A percentile compares a stretch with the other conserved stretches of the same genome.
Conservation (phyloP, 2,329 filamentous ascomycete species). For the Cordyceps fumosorosea region DNA sequence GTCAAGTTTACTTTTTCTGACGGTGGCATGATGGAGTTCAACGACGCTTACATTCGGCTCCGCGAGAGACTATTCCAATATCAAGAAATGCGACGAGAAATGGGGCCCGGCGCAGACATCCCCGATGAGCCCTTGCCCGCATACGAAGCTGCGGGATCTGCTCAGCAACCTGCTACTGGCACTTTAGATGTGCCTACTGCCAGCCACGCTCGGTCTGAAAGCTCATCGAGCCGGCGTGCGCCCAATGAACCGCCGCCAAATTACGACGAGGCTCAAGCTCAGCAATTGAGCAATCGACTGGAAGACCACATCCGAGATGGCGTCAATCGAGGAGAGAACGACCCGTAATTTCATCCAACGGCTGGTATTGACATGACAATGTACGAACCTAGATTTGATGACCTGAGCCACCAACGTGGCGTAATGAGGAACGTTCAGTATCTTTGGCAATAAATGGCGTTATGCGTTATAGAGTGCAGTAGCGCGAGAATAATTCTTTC, state of each 20-base stretch:
- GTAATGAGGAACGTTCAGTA: neutral
- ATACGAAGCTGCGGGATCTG: constrained; percentile 58
- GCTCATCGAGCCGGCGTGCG: constrained; percentile 33
- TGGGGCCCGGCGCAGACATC: constrained; percentile 56
- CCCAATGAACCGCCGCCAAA: constrained; percentile 77
- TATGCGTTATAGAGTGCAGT: neutral
- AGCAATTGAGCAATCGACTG: constrained; percentile 50
- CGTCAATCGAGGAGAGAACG: constrained; percentile 50
- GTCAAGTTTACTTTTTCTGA: constrained; percentile 88
- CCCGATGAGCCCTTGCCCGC: constrained; percentile 83
- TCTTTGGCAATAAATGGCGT: constrained; percentile 5
- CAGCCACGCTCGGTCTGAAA: constrained; percentile 27
- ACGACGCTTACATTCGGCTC: constrained; percentile 72
- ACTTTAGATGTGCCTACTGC: constrained; percentile 18
- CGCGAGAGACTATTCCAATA: constrained; percentile 79
- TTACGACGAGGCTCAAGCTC: constrained; percentile 86
- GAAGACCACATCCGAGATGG: constrained; percentile 70
- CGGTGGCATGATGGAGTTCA: constrained; percentile 90
- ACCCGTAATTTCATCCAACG: constrained; percentile 18
- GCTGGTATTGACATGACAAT: neutral
- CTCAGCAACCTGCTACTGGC: constrained; percentile 24
- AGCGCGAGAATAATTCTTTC: neutral
- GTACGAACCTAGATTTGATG: constrained; percentile 4
- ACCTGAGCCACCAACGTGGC: neutral
- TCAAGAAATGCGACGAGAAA: constrained; percentile 65